Evolutionary conservation across 768 basidiomycete species (phyloP), one percentile per base, ranked within the genome.

Genomic region (Ramaria sp.): DNA sequence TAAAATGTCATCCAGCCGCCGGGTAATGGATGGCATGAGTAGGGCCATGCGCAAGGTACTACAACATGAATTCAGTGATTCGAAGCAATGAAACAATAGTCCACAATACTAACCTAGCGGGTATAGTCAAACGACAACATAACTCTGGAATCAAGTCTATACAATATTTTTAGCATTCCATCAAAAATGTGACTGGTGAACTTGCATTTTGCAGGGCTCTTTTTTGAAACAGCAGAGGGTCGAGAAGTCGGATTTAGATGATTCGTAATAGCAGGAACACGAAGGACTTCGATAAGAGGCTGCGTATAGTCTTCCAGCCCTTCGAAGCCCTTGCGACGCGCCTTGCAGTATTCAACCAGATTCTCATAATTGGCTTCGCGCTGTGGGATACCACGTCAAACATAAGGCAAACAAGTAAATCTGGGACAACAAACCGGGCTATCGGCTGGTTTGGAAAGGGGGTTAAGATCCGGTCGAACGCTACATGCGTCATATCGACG

Each of bases 61-160:
- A 61, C 1, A 59, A 37, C 34, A 10, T 19, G 17, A 13, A 50
- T 22, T 24, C 56, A 34, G 4, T 17, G 22, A n/a, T 47, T 37
- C n/a, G 41, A 43, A 38, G 53, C 54, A 41, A 9, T 1, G 13
- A 10, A 60, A 20, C 54, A 31, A 49, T 30, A 31, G n/a, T 7
- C 17, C 17, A 2, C 17, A 17, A 20, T 19, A 65, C 66, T 61
- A 61, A 86, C 89, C 83, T 88, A 24, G 84, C 84, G 37, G 87
- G 81, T 59, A 90, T 72, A 10, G 82, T 84, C 64, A 79, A 82
- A 63, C 80, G 86, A 43, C 76, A 77, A 64, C 84, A 87, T 15
- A 91, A 71, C 66, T 91, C 90, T n/a, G 90, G 90, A 63, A 91
- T 88, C 41, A 91, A 73, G 66, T 86, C 89, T 91, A 65, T 9